A percentile compares a stretch with the other conserved stretches of the same genome.
phyloP scores from a whole-genome alignment of 176 grass and related monocot species.

The Hordeum marinum region DNA sequence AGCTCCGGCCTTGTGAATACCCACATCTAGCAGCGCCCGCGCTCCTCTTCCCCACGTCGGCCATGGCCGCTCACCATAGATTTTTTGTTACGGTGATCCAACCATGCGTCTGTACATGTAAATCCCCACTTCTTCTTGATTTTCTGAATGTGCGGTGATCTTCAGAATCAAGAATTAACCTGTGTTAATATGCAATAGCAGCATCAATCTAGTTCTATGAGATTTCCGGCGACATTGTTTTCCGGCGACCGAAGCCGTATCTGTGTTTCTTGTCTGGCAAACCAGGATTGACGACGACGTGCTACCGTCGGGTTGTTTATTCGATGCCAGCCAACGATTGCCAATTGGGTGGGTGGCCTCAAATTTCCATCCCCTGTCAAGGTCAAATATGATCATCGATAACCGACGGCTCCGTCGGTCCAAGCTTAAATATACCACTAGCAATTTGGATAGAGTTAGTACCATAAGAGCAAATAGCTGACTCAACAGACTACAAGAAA shows the following conservation, averaged over 20 bases:
- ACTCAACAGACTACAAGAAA: too few relatives aligned
- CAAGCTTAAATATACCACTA: neutral
- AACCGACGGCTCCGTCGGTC: neutral
- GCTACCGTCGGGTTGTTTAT: neutral
- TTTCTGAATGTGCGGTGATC: neutral
- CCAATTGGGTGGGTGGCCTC: neutral
- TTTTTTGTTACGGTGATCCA: conserved; percentile 26
- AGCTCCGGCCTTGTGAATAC: neutral
- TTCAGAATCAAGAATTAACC: neutral
- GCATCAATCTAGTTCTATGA: neutral
- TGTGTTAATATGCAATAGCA: neutral
- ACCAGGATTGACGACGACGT: neutral
- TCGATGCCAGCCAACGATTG: neutral
- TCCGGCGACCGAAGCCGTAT: neutral
- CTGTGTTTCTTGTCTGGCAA: neutral
- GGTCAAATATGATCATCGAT: neutral
- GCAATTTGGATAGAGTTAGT: too few relatives aligned
- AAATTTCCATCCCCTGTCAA: neutral
- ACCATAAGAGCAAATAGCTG: too few relatives aligned
- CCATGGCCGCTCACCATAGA: conserved; percentile 35
- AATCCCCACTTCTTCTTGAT: neutral
- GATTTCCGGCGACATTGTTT: neutral
- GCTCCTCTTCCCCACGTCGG: neutral
- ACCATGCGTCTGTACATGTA: neutral
- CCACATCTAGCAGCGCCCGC: neutral